phyloP scores from a whole-genome alignment of 805 yeast species.

The Suhomyces emberorum region DNA sequence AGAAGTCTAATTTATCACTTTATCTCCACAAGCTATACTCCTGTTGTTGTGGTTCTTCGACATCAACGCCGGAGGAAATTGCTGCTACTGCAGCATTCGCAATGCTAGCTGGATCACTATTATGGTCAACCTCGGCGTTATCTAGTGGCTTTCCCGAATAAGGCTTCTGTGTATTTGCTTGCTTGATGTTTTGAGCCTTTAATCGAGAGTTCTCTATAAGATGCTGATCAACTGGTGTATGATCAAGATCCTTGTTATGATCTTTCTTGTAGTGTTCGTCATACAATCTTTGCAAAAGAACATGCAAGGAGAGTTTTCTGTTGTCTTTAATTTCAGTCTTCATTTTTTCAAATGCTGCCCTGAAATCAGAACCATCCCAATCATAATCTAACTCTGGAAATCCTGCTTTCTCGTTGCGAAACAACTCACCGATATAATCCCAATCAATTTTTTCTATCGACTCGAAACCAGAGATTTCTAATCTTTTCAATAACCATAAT shows the following conservation, averaged over 20 bases:
- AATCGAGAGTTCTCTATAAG: neutral
- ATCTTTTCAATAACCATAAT: slow-evolving; percentile 35
- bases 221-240: slow-evolving; percentile 1
- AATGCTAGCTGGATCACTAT: slow-evolving; percentile 27
- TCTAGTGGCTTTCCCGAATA: neutral
- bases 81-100: slow-evolving; percentile 41
- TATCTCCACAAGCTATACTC: slow-evolving; percentile 37
- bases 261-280: slow-evolving; percentile 3
- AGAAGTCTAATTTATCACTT: too few species aligned
- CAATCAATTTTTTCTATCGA: slow-evolving; percentile 32
- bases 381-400: slow-evolving; percentile 9
- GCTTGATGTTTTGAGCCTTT: neutral
- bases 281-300: slow-evolving; percentile 1
- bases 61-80: slow-evolving; percentile 26
- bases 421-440: slow-evolving; percentile 29
- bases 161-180: neutral
- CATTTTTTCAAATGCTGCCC: slow-evolving; percentile 59
- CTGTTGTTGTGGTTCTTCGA: slow-evolving; percentile 27
- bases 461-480: slow-evolving; percentile 24
- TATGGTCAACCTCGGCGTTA: neutral
- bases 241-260: too few species aligned
- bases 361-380: slow-evolving; percentile 65
- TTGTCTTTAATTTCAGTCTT: slow-evolving; percentile 49
- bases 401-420: slow-evolving; percentile 23
- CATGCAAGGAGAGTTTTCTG: slow-evolving; percentile 5